These are phyloP conservation scores for Claviceps sp. DNA, from an alignment of 2,329 filamentous ascomycete genomes.

Conservation along the genomic window DNA sequence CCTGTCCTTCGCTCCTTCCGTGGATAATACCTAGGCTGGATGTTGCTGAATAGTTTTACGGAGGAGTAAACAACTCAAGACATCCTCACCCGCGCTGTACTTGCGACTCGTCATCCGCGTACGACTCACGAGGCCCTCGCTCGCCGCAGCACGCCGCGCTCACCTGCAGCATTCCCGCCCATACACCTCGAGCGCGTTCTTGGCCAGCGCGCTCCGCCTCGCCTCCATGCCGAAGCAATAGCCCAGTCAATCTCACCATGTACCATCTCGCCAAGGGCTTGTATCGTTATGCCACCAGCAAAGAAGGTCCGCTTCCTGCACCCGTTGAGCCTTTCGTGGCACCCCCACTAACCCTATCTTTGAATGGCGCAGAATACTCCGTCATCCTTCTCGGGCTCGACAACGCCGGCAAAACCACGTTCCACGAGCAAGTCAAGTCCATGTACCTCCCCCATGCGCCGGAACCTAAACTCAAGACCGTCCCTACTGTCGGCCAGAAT, in stretches of 20 bases:
- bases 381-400: constrained; percentile 93
- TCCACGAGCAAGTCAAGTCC: constrained; percentile 91
- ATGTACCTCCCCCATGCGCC: constrained; percentile 55
- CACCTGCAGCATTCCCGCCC: background rate
- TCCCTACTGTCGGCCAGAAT: constrained; percentile 95
- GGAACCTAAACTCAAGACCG: constrained; percentile 65
- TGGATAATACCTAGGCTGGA: too few relatives aligned
- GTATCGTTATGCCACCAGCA: constrained; percentile 90
- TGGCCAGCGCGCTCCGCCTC: background rate
- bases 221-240: constrained; percentile 1
- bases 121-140: too few relatives aligned
- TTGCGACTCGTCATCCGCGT: too few relatives aligned
- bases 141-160: background rate
- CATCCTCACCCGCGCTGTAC: too few relatives aligned
- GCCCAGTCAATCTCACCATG: constrained; percentile 38
- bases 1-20: too few relatives aligned
- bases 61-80: too few relatives aligned
- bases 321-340: background rate
- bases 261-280: constrained; percentile 93
- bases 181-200: background rate
- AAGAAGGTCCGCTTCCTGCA: constrained; percentile 55
- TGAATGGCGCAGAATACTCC: constrained; percentile 61
- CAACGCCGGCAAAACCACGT: constrained; percentile 96
- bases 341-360: background rate
- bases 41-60: too few relatives aligned